Evolutionary conservation across 345 rosid genomes (phyloP), one percentile per base, ranked within the genome.

Genomic region (Mangifera indica): DNA sequence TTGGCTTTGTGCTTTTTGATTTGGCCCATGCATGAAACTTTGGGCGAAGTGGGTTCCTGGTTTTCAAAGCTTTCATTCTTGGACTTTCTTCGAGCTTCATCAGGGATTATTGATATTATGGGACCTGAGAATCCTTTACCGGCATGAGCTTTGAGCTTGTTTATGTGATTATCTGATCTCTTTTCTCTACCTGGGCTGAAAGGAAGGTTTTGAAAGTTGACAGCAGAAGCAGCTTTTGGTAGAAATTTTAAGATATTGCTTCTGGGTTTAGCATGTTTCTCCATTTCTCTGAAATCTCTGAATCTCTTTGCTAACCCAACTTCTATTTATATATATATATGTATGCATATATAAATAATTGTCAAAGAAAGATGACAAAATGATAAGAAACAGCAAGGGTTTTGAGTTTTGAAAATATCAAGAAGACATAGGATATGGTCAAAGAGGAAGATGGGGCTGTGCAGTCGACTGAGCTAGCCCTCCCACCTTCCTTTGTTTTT

Each of bases 1-100:
- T 72, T 82, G 67, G 85, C 85, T 79, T 77, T 87, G 63, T 80
- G 83, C 82, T 93, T 93, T 82, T 93, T 93, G 89, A 93, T 87
- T 70, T 91, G 93, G 18, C 98, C 98, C 78, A 93, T 91, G 67
- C 98, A 93, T 0, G 98, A 93, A 46, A 93, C 82, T 76, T 93
- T 93, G 5, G 98, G 98, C 5, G 98, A 93, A 20, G 84, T 85
- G 10, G 98, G 98, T 56, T 91, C 96, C 21, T 83, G 80, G 7
- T 78, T 73, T 12, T 69, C 79, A 22, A 56, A 78, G 53, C 67
- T 62, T 5, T 78, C 82, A 49, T 67, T 78, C 75, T 80, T 83
- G 52, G 59, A 52, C 63, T 81, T 85, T 62, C 87, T 74, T 24
- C 96, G 80, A 72, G 79, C 92, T 52, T 87, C 93, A 4, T 57